These are phyloP conservation scores for Nemania diffusa DNA, from an alignment of 2,329 filamentous ascomycete species.

Conservation along the genomic window DNA sequence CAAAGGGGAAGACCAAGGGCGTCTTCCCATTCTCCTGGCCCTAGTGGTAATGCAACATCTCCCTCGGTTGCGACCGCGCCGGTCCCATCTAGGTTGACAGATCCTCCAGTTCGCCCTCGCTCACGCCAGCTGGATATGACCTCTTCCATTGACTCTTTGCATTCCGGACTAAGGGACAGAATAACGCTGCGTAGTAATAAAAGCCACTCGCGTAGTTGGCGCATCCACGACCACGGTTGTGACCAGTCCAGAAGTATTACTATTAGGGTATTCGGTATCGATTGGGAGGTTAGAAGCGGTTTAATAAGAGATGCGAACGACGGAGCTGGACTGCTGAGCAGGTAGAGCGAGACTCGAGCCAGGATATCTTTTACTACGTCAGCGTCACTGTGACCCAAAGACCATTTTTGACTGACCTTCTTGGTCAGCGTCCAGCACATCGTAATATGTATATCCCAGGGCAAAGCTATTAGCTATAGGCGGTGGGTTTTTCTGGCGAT, in stretches of 20 bases:
- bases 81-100: conserved; percentile 71
- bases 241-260: conserved; percentile 96
- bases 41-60: conserved; percentile 78
- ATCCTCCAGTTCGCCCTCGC: conserved; percentile 72
- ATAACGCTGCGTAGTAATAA: conserved; percentile 82
- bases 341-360: conserved; percentile 87
- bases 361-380: conserved; percentile 74
- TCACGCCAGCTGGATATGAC: conserved; percentile 84
- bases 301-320: conserved; percentile 85
- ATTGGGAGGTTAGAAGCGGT: conserved; percentile 84
- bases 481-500: conserved; percentile 70
- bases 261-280: conserved; percentile 86
- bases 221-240: conserved; percentile 91
- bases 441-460: conserved; percentile 93
- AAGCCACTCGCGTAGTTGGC: conserved; percentile 90
- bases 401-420: conserved; percentile 73
- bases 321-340: conserved; percentile 84
- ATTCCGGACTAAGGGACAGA: conserved; percentile 76
- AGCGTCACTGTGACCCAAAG: conserved; percentile 43
- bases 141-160: conserved; percentile 86
- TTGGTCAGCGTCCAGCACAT: conserved; percentile 92
- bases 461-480: conserved; percentile 93
- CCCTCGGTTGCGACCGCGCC: conserved; percentile 69
- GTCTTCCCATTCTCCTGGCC: conserved; percentile 93
- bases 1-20: conserved; percentile 86